Conservation (phyloP, 2,329 filamentous ascomycete species). For the Verticillium isaacii region DNA sequence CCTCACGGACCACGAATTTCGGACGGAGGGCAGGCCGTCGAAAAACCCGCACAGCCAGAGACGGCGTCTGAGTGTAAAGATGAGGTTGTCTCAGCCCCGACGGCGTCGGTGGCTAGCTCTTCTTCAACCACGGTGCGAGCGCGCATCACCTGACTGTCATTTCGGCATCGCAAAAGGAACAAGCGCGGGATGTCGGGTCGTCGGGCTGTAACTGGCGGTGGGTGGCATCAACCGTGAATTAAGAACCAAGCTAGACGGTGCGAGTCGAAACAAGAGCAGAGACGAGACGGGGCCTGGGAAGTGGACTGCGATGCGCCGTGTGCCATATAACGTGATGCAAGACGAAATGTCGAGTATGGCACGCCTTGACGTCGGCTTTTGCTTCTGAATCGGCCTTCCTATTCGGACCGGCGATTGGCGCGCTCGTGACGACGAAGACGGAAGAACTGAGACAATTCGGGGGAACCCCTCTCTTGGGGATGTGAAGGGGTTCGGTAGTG, state of each 20-base stretch:
- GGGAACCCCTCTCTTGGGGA: conserved; percentile 7
- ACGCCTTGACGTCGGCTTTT: background rate
- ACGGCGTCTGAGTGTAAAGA: background rate
- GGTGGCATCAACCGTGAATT: background rate
- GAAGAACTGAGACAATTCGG: conserved; percentile 3
- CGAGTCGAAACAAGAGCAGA: too few relatives aligned
- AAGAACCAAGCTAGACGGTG: background rate
- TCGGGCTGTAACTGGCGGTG: background rate
- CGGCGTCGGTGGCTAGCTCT: background rate
- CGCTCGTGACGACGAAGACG: conserved; percentile 11
- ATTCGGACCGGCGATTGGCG: conserved; percentile 8
- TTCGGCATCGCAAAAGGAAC: background rate
- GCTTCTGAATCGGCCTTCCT: conserved; percentile 11
- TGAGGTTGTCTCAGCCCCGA: conserved; percentile 3
- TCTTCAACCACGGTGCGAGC: background rate
- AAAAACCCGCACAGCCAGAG: background rate
- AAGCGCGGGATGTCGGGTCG: background rate
- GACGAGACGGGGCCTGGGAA: background rate
- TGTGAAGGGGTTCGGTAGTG: conserved; percentile 4
- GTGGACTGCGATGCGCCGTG: background rate
- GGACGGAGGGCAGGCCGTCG: background rate
- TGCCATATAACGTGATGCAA: background rate
- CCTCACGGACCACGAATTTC: background rate
- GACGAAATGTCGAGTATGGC: background rate
- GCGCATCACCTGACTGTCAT: background rate